A percentile compares a stretch with the other conserved stretches of the same genome.
These are phyloP conservation scores for Chaetomiaceae sp. DNA, from an alignment of 2,329 filamentous ascomycete species.

Conservation along the genomic window DNA sequence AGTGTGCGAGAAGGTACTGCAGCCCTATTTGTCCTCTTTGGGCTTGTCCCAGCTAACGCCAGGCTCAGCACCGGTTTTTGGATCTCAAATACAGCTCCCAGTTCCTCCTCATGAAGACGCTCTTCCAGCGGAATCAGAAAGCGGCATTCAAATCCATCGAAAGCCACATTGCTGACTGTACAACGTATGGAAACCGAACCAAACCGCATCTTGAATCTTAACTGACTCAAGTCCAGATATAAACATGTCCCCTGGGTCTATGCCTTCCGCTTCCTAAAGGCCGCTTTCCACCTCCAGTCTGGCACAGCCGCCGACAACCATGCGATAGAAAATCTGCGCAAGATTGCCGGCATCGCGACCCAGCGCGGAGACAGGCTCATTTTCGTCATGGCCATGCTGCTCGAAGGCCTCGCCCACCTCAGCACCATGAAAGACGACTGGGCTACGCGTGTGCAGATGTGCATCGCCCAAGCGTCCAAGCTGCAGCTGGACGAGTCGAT, in stretches of 20 bases:
- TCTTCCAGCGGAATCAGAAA: conserved; percentile 66
- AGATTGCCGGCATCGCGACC: conserved; percentile 55
- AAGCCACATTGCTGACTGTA: conserved; percentile 61
- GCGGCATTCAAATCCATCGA: conserved; percentile 70
- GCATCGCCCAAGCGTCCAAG: conserved; percentile 68
- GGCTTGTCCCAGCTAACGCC: conserved; percentile 15
- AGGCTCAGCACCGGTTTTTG: conserved; percentile 45
- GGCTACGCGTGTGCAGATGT: conserved; percentile 65
- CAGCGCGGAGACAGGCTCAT: conserved; percentile 59
- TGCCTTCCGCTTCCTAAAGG: conserved; percentile 69
- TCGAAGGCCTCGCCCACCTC: conserved; percentile 67
- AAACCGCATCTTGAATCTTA: conserved; percentile 9
- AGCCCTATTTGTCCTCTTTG: background rate
- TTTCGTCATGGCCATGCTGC: conserved; percentile 58
- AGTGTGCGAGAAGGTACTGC: conserved; percentile 59
- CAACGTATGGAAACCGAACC: conserved; percentile 45
- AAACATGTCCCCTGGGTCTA: conserved; percentile 71
- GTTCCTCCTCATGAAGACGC: conserved; percentile 64
- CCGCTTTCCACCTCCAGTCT: conserved; percentile 61
- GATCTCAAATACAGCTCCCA: conserved; percentile 76
- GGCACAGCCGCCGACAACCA: conserved; percentile 56
- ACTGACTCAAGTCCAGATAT: conserved; percentile 40
- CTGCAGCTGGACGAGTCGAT: conserved; percentile 63
- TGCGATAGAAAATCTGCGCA: conserved; percentile 64
- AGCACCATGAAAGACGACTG: conserved; percentile 59